Evolutionary conservation across 2,329 filamentous ascomycete species (phyloP).

Genomic region (Epichloe sp.): DNA sequence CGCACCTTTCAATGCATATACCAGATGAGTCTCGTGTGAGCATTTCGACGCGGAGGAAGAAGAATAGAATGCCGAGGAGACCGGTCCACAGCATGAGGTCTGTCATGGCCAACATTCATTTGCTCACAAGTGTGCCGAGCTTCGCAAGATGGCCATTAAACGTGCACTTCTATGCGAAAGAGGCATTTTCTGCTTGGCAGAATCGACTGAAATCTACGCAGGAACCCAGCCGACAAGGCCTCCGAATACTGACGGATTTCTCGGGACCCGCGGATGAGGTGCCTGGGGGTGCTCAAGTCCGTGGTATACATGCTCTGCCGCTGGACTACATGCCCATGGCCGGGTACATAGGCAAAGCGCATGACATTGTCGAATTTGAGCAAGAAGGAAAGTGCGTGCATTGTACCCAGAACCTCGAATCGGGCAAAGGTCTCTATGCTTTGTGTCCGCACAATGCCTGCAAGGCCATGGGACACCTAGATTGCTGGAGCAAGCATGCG

Average conservation of each 20-base stretch:
- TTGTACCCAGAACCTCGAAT: slow-evolving; percentile 32
- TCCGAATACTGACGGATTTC: slow-evolving; percentile 47
- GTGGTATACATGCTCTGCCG: slow-evolving; percentile 41
- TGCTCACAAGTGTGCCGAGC: slow-evolving; percentile 65
- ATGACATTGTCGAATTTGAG: slow-evolving; percentile 41
- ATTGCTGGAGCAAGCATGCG: slow-evolving; percentile 44
- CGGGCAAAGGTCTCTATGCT: slow-evolving; percentile 38
- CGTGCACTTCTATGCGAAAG: slow-evolving; percentile 62
- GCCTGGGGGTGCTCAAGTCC: slow-evolving; percentile 9
- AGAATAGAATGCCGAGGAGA: slow-evolving; percentile 40
- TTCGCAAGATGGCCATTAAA: slow-evolving; percentile 75
- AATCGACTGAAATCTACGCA: slow-evolving; percentile 38
- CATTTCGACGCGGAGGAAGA: slow-evolving; percentile 35
- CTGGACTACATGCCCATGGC: slow-evolving; percentile 42
- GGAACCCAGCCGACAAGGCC: slow-evolving; percentile 30
- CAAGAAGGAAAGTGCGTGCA: slow-evolving; percentile 41
- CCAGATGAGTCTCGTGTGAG: slow-evolving; percentile 47
- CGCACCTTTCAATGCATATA: slow-evolving; percentile 70
- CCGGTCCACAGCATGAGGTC: slow-evolving; percentile 50
- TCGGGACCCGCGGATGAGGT: slow-evolving; percentile 11
- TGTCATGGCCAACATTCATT: slow-evolving; percentile 66
- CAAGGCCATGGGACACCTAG: slow-evolving; percentile 44
- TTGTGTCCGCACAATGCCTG: slow-evolving; percentile 42
- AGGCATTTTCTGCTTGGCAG: slow-evolving; percentile 58
- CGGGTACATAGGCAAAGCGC: slow-evolving; percentile 41